Evolutionary conservation across 495 filamentous ascomycete genomes (phyloP).

Genomic region (Aspergillus carlsbadensis): DNA sequence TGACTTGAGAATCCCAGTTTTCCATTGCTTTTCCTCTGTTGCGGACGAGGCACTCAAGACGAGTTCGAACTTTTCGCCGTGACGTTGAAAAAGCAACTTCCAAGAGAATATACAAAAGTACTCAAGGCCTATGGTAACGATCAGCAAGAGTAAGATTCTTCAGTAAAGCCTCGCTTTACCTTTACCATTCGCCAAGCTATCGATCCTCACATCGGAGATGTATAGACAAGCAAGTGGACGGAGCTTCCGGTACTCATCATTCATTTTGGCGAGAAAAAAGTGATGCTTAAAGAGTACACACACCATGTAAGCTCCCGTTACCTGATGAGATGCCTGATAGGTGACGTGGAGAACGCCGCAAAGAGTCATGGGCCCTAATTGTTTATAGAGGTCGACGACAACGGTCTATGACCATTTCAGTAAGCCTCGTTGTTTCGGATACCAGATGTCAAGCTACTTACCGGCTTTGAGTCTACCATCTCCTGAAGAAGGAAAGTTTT

Average conservation of each 20-base stretch:
- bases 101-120: constrained; percentile 86
- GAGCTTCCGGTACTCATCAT: constrained; percentile 60
- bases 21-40: constrained; percentile 79
- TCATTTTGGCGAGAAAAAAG: constrained; percentile 70
- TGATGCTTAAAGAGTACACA: constrained; percentile 83
- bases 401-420: constrained; percentile 22
- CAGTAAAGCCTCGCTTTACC: constrained; percentile 49
- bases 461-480: constrained; percentile 63
- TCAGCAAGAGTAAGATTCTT: not conserved
- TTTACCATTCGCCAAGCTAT: constrained; percentile 76
- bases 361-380: constrained; percentile 77
- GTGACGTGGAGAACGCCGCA: constrained; percentile 87
- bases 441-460: constrained; percentile 28
- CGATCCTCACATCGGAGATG: constrained; percentile 67
- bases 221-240: constrained; percentile 73
- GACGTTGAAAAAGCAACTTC: constrained; percentile 86
- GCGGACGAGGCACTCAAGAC: constrained; percentile 86
- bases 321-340: constrained; percentile 66
- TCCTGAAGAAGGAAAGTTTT: constrained; percentile 55
- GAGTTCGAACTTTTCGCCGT: constrained; percentile 76
- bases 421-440: not conserved
- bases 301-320: constrained; percentile 79
- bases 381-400: constrained; percentile 58
- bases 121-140: constrained; percentile 61
- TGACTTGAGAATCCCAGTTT: constrained; percentile 38